Base-by-base conservation (phyloP, 208 protist genomes). In the Lotmaria passim region DNA sequence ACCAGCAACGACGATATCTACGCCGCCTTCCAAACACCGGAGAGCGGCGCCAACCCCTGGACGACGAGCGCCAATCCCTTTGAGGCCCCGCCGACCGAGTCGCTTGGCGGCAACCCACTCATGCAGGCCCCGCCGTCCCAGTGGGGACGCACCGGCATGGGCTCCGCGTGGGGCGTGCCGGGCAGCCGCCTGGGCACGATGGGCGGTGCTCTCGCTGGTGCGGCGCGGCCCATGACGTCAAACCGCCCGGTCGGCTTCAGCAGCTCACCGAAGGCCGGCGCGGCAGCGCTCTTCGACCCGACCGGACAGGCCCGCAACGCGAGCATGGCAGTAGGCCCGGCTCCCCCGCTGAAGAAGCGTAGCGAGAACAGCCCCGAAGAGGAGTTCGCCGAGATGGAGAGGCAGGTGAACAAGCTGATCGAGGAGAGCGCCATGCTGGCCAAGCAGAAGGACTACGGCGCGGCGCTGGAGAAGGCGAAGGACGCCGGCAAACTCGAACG, bases 381-480 rank as follows among this genome's bases (percentile, higher is more conserved):
- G 77, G 83, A 86, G 69, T 92, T 93, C 66, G 79, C 87, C 31
- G 91, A 98, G 79, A 93, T 98, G 82, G 97, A 98, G 78, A 88
- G 87, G 56, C 73, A 95, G 58, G 96, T 98, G 53, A 96, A 99
- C 77, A 77, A 55, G 55, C 81, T 98, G 33, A 90, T 99, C 51
- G 96, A 98, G 82, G 95, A 98, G 60, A 96, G 89, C 77, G 95
- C 97, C 23, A 87, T 97, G 81, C 74, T 93, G 51, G 90, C 85
- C 12, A 70, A 88, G 56, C 88, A 95, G 70, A 91, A 93, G 78
- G 87, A 96, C 78, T 96, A 86, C 67, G 78, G 82, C 47, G 80
- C 75, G 12, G 95, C 96, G 19, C 81, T 98, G n/a, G 96, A 98
- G 48, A 97, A 97, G 80, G 97, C 97, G 44, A 98, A 98, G 68